Evolutionary conservation across 176 grass and related monocot genomes (phyloP), one percentile per base, ranked within the genome.

Genomic region (Saccharum officinarum): DNA sequence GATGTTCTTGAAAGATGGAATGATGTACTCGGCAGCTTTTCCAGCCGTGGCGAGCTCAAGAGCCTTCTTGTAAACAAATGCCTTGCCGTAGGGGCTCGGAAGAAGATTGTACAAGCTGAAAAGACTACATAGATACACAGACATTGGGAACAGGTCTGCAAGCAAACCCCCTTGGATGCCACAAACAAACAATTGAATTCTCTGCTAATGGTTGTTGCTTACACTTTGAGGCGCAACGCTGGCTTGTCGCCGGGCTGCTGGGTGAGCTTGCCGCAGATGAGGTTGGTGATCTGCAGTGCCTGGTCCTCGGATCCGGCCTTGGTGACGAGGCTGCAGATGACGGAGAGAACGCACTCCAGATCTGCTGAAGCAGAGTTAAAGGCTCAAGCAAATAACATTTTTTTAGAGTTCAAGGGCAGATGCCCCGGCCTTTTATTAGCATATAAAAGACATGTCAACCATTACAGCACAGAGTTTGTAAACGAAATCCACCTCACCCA

Each of bases 31-130:
- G 0, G 93, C 76, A 36, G 88, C 88, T 82, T 94, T 94, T 41
- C 89, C 86, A 1, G 80, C 79, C 3, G 73, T 88, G 4, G 91
- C 96, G 4, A 98, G 65, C 31, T 95, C 77, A 7, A 98, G 93
- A n/a, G 93, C 88, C 85, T 91, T 95, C 69, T 71, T 89, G 84
- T 98, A 98, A 61, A 98, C 91, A 20, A 78, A 82, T 44, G 91
- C 91, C 77, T 85, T 95, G 79, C 91, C 89, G 33, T 83, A 87
- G 62, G 90, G 71, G 75, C 89, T 90, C 52, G 84, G 71, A 2
- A 95, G 83, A 69, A 98, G 73, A 71, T 98, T 98, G 90, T 94
- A 98, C 59, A 98, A 25, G 86, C 84, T 84, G 77, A 98, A 95
- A 15, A 98, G 47, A 10, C 96, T 98, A 82, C 69, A 60, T 6